Conservation (phyloP, 305 asterid genomes). For the Fraxinus sp. region DNA sequence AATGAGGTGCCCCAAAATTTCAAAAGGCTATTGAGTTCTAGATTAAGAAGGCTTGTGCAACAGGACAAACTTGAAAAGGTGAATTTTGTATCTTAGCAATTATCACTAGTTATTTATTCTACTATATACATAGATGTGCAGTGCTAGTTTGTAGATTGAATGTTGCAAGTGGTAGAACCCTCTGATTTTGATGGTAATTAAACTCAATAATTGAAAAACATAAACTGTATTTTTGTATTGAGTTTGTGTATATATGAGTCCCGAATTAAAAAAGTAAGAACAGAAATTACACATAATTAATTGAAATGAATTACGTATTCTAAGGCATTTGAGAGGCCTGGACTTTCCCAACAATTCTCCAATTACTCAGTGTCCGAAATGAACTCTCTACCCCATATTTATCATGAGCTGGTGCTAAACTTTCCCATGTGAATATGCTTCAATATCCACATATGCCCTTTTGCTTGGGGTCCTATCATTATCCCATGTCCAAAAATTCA, state of each 20-base stretch:
- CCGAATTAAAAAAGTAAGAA: neutral
- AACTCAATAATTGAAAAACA: neutral
- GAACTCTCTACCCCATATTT: too few species aligned
- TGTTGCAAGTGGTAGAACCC: neutral
- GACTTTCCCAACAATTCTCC: neutral
- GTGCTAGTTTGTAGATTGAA: neutral
- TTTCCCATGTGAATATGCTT: neutral
- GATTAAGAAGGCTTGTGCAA: constrained; percentile 43
- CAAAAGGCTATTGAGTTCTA: constrained; percentile 41
- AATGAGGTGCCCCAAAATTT: constrained; percentile 42
- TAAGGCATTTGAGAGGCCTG: neutral
- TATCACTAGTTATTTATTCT: neutral
- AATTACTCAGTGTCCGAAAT: neutral
- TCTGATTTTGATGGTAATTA: neutral
- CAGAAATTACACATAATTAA: neutral
- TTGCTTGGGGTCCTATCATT: neutral
- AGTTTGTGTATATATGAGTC: neutral
- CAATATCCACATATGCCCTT: neutral
- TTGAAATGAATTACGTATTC: neutral
- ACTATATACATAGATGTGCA: neutral
- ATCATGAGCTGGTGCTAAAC: neutral
- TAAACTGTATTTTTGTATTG: too few species aligned
- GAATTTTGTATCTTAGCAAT: neutral
- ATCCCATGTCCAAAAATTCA: neutral
- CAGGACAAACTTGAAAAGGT: constrained; percentile 57